Base-by-base conservation (phyloP, 345 rosid genomes). In the Salix udensis region DNA sequence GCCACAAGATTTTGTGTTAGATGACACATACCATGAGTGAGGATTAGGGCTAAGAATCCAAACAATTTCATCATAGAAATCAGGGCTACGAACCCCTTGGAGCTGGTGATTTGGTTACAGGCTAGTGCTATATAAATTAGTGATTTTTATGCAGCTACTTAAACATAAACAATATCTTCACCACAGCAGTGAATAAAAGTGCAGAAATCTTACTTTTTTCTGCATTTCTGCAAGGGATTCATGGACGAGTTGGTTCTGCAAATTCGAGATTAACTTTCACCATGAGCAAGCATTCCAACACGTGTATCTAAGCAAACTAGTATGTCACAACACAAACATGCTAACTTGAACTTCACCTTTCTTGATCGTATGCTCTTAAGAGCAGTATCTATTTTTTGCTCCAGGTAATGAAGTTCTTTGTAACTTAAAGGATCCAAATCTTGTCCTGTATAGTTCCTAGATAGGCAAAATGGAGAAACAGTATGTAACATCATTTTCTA, bases 351-450 rank as follows among this genome's bases (percentile, higher is more conserved):
- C 8, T 48, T 64, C 21, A 91, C 98, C 97, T 90, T 91, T 84
- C 86, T 85, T 65, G 88, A 78, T 81, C 97, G 86, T n/a, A 88
- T 81, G 70, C 89, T 92, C 86, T 87, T 90, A n/a, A 94, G 94
- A 72, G 91, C 87, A 69, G 78, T 84, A 66, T 89, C 97, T 69
- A 94, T 88, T 85, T 94, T 97, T 67, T 90, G 92, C 84, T 94
- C 98, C 75, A 94, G 74, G 70, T 84, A 80, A 36, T 90, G 98
- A 72, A 94, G 91, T 71, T 94, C 95, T 77, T 88, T 89, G 15
- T 87, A 72, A 72, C 84, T 89, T 71, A 92, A 71, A 44, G 88
- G 52, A 55, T 89, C 95, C 82, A 94, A 61, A 65, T 87, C 93
- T 75, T 90, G 92, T 76, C 98, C 98, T 48, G 40, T 55, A 71